Conservation (phyloP, 2,329 filamentous ascomycete species). For the Botrytis paeoniae region DNA sequence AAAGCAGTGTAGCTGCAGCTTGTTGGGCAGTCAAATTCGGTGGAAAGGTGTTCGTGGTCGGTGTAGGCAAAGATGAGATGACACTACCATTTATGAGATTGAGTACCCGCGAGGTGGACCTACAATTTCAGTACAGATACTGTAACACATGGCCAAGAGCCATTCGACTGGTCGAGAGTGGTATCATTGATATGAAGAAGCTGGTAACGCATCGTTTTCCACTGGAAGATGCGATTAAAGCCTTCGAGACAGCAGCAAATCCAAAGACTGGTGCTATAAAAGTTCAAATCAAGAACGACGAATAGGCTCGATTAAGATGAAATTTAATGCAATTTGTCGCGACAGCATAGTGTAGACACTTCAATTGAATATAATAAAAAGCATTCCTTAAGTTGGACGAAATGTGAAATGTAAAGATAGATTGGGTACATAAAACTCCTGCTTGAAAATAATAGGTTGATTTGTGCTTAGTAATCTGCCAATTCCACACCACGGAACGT, state of each 20-base stretch:
- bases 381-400: neutral
- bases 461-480: conserved; percentile 17
- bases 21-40: conserved; percentile 93
- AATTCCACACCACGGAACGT: conserved; percentile 15
- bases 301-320: conserved; percentile 12
- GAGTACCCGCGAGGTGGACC: conserved; percentile 85
- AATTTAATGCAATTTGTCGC: conserved; percentile 5
- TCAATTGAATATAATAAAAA: conserved; percentile 8
- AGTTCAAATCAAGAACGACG: conserved; percentile 79
- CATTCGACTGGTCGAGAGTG: conserved; percentile 81
- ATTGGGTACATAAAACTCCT: neutral
- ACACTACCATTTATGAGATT: conserved; percentile 93
- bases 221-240: conserved; percentile 82
- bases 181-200: conserved; percentile 75
- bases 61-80: conserved; percentile 93
- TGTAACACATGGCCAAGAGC: conserved; percentile 94
- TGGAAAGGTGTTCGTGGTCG: conserved; percentile 95
- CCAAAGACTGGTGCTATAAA: conserved; percentile 95
- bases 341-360: conserved; percentile 23
- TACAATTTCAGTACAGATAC: conserved; percentile 97
- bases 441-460: neutral
- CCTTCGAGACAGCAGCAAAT: conserved; percentile 85
- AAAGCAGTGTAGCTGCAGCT: conserved; percentile 79
- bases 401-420: neutral
- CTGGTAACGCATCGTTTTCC: conserved; percentile 85